A percentile compares a stretch with the other conserved stretches of the same genome.
Conservation (phyloP, 2,329 filamentous ascomycete species). For the Trichoderma cornu-damae region DNA sequence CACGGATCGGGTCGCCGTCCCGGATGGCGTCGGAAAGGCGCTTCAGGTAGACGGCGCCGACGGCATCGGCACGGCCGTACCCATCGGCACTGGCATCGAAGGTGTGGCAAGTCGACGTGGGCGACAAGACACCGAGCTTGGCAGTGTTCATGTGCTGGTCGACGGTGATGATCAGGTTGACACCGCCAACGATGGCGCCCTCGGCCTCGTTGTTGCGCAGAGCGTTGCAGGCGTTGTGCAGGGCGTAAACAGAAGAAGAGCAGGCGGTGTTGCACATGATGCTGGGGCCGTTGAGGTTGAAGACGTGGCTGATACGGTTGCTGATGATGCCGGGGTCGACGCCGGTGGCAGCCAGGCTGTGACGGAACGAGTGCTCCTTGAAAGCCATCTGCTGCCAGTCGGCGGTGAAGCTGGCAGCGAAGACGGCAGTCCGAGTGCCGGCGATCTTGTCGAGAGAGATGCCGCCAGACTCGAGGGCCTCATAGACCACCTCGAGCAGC, state of each 20-base stretch:
- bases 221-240: conserved; percentile 24
- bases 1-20: conserved; percentile 24
- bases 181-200: conserved; percentile 33
- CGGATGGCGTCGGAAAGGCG: conserved; percentile 27
- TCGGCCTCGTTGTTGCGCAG: conserved; percentile 31
- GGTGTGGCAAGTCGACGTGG: conserved; percentile 28
- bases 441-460: conserved; percentile 27
- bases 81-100: conserved; percentile 34
- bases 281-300: conserved; percentile 35
- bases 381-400: conserved; percentile 13
- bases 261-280: conserved; percentile 35
- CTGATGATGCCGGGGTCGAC: conserved; percentile 33
- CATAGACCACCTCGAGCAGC: conserved; percentile 38
- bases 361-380: conserved; percentile 8
- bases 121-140: conserved; percentile 23
- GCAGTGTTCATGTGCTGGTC: conserved; percentile 22
- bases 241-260: conserved; percentile 31
- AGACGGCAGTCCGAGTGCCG: conserved; percentile 20
- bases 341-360: conserved; percentile 24
- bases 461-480: conserved; percentile 38
- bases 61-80: conserved; percentile 32
- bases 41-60: conserved; percentile 32
- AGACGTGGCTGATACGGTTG: conserved; percentile 35
- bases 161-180: conserved; percentile 33
- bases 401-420: neutral